Percentiles rank a stretch among this genome's conserved stretches.
These are phyloP conservation scores for Colletotrichum cereale DNA, from an alignment of 2,329 filamentous ascomycete genomes.

Conservation along the genomic window DNA sequence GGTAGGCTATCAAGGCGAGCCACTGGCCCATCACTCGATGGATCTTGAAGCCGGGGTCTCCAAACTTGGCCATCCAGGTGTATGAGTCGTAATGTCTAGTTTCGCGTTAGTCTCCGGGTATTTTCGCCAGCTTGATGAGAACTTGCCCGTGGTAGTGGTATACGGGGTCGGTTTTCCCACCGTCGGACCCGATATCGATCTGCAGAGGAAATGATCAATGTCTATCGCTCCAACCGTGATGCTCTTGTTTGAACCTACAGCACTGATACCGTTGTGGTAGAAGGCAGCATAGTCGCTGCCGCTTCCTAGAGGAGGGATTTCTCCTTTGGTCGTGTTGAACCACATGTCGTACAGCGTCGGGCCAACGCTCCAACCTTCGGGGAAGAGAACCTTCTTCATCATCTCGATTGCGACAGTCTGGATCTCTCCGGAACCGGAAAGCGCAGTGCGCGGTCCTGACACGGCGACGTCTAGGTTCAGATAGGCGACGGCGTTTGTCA, in stretches of 20 bases:
- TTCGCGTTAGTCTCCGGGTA: neutral
- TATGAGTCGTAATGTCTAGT: constrained; percentile 45
- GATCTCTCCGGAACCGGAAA: constrained; percentile 29
- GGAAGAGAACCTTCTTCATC: constrained; percentile 37
- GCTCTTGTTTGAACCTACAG: neutral
- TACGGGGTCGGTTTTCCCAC: constrained; percentile 29
- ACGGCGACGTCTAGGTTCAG: constrained; percentile 65
- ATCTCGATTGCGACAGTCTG: constrained; percentile 29
- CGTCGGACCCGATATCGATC: constrained; percentile 34
- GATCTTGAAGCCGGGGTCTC: constrained; percentile 62
- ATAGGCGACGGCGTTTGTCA: constrained; percentile 48
- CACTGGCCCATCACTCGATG: constrained; percentile 62
- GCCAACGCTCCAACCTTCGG: constrained; percentile 28
- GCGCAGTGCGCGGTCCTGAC: constrained; percentile 58
- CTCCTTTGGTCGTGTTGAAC: constrained; percentile 31
- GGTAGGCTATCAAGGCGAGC: constrained; percentile 32
- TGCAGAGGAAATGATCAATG: neutral
- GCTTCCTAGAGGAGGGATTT: constrained; percentile 27
- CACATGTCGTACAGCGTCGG: constrained; percentile 36
- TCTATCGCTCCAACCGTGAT: neutral
- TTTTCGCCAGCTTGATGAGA: neutral
- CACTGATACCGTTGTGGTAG: constrained; percentile 32
- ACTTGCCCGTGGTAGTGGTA: constrained; percentile 34
- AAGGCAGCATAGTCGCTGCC: constrained; percentile 31
- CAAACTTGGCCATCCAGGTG: constrained; percentile 64